Evolutionary conservation across 164 flowering plant species (phyloP), one percentile per base, ranked within the genome.

Genomic region (Berberis vulgaris): DNA sequence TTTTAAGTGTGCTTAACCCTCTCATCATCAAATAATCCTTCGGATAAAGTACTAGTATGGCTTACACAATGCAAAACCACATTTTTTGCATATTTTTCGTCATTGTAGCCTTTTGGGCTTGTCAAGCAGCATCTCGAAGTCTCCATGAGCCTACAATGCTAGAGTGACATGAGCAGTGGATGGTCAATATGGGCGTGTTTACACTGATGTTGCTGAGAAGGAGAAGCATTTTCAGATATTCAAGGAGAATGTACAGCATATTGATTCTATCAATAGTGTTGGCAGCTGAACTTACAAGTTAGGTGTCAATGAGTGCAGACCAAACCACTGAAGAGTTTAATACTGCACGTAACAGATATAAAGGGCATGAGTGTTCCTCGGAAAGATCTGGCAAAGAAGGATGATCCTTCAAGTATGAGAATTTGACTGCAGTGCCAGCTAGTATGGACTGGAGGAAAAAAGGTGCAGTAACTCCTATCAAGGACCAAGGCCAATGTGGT

Each of bases 391-490:
- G 12, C 4, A 12, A n/a, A 7, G n/a, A n/a, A 3, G 6, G 5
- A 8, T 46, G 5, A 8, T 50, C 11, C 10, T 50, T 54, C 40
- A 54, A 6, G 40, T 13, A 2, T n/a, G 57, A n/a, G 13, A 55
- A 55, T 55, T 40, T 55, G 5, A 55, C 41, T 26, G 58, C 6
- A 5, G 58, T 55, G 41, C 58, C 42, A 55, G 13, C 58, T 38
- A 55, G 41, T 26, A 55, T 55, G 40, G 58, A 55, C 58, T 55
- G 58, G 58, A 55, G 54, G 54, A 52, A 52, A 26, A 52, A 52
- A 52, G 54, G 54, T 52, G 54, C 54, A 4, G 54, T 50, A 50
- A 50, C 54, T 8, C 10, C 54, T 50, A n/a, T 50, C 54, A 50
- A 50, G 54, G 54, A 50, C 54, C 57, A 54, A 54, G 57, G 57